Base-by-base conservation (phyloP, 768 basidiomycete species). In the Trametes sanguinea region DNA sequence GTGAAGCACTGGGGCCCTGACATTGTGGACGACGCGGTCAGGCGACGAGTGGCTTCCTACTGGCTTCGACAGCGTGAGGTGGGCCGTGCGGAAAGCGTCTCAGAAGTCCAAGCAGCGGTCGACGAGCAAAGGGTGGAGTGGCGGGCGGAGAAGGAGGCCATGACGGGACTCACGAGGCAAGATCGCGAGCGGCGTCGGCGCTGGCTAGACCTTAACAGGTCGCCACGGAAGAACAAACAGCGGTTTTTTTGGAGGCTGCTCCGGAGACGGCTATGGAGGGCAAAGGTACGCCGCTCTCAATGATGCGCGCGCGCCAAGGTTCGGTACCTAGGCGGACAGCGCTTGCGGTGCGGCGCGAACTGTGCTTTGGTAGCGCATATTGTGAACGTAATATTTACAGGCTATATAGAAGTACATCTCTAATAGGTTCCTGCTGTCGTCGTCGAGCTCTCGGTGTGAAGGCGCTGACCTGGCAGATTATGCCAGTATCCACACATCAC, bases 11-110 rank as follows among this genome's bases (percentile, higher is more conserved):
- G 86, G 86, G 89, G 89, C 2, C 57, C 73, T 17, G 71, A 71
- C 29, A 75, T 87, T 5, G 82, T 82, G 65, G 84, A 88, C 73
- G 76, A 79, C 54, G 75, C 78, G 22, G 88, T 91, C 22, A 80
- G 82, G 68, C 81, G 85, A 60, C 83, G 86, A 44, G 72, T 91
- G 54, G 80, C 80, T 5, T 74, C 72, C 44, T 76, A 88, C 50
- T 89, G 88, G 33, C 68, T 87, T 57, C 88, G 86, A 71, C 84
- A 91, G 75, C 60, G 67, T 5, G 45, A 54, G 1, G 9, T 39
- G 2, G 46, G 13, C 9, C 52, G 60, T n/a, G 67, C 66, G 39
- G 13, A 44, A 11, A 40, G 42, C 14, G 46, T 67, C 39, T 11
- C 48, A 11, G 57, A 58, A 1, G 42, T 27, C 1, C 60, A 68